These are phyloP conservation scores for Parathielavia appendiculata DNA, from an alignment of 495 filamentous ascomycete species.

Conservation along the genomic window DNA sequence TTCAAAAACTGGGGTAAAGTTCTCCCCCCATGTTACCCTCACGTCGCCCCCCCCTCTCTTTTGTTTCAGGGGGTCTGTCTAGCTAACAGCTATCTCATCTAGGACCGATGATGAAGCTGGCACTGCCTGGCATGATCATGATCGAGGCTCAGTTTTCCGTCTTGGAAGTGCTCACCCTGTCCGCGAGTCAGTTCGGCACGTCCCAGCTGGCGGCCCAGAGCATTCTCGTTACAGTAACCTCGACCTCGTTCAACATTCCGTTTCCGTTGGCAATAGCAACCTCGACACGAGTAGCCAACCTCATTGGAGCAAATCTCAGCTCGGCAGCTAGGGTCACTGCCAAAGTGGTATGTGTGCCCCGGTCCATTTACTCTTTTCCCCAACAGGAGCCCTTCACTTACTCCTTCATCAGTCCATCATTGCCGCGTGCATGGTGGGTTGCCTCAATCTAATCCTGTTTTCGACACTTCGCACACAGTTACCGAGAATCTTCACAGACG, in stretches of 20 bases:
- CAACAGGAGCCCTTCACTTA: neutral
- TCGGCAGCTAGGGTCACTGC: constrained; percentile 59
- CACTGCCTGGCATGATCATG: constrained; percentile 77
- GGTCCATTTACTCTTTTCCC: too few relatives aligned
- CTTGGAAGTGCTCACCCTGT: constrained; percentile 65
- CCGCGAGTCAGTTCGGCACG: constrained; percentile 61
- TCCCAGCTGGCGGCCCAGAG: constrained; percentile 55
- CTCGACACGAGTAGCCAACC: constrained; percentile 52
- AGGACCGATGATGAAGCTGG: constrained; percentile 70
- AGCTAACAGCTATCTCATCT: neutral
- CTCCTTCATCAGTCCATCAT: constrained; percentile 18
- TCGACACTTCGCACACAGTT: constrained; percentile 48
- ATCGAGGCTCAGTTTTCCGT: constrained; percentile 77
- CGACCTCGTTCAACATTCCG: constrained; percentile 50
- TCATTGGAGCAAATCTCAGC: constrained; percentile 56
- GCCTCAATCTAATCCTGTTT: constrained; percentile 62
- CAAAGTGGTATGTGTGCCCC: constrained; percentile 46
- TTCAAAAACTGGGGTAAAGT: constrained; percentile 76
- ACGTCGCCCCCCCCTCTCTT: neutral
- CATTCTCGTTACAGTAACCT: constrained; percentile 43
- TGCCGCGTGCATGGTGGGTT: constrained; percentile 48
- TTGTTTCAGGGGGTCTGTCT: neutral
- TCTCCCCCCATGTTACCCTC: too few relatives aligned
- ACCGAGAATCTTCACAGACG: constrained; percentile 64
- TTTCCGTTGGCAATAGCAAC: constrained; percentile 53